These are phyloP conservation scores for Cucurbita moschata DNA, from an alignment of 306 rosid genomes.

Conservation along the genomic window DNA sequence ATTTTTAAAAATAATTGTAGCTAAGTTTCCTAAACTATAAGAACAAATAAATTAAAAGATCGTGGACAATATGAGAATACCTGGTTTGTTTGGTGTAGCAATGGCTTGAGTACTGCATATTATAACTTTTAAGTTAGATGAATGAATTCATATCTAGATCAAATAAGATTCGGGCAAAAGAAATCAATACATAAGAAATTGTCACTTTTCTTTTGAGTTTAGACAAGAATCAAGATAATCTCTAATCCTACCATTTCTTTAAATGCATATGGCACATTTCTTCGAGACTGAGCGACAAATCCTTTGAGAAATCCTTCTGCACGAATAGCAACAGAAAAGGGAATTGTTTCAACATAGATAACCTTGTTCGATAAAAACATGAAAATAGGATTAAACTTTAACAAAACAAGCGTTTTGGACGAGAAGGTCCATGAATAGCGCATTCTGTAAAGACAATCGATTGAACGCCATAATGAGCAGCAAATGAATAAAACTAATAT, in stretches of 20 bases:
- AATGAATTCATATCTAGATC: background rate
- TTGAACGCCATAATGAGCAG: background rate
- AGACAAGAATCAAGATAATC: background rate
- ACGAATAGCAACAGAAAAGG: background rate
- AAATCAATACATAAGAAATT: background rate
- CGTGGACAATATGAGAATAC: conserved; percentile 18
- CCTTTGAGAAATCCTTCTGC: conserved; percentile 26
- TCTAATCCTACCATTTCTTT: conserved; percentile 32
- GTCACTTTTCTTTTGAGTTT: background rate
- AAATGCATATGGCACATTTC: conserved; percentile 38
- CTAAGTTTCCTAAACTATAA: no score
- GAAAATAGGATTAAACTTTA: background rate
- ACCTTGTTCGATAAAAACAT: background rate
- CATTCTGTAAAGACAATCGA: background rate
- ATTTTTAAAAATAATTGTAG: no score
- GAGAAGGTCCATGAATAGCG: background rate
- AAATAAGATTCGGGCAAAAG: background rate
- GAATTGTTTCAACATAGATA: background rate
- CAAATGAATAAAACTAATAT: background rate
- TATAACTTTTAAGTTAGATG: conserved; percentile 9
- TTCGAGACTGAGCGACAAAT: conserved; percentile 21
- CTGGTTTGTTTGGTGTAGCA: conserved; percentile 29
- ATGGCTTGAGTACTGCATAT: conserved; percentile 27
- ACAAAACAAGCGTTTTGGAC: background rate
- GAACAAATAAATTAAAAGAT: background rate